Evolutionary conservation across 1,139 yeast species (phyloP), one percentile per base, ranked within the genome.

Genomic region (Pichia sp.): DNA sequence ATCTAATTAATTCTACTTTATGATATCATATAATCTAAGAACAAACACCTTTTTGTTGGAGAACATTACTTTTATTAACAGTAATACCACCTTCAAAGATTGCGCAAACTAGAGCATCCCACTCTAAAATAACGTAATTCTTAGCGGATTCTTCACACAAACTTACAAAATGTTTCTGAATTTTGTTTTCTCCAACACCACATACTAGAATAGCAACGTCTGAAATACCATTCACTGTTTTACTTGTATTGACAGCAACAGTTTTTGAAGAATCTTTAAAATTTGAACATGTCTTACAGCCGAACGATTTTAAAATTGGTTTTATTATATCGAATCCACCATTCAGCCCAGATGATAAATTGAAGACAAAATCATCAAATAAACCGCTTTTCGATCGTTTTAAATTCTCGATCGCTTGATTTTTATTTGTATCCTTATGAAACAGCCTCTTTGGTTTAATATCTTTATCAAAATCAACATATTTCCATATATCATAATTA

Each of bases 31-130:
- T 10, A 33, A 33, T 36, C 27, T n/a, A 37, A 25, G n/a, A n/a
- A 33, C 37, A 30, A 25, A 48, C 47, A 10, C 46, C 46, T 3
- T 28, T 8, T 11, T 45, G 39, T 25, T 43, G 38, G 5, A 45
- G 34, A 3, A 42, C 38, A 26, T 42, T 42, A 4, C 5, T 30
- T 8, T 36, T 37, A 7, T 32, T 40, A 7, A 49, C 25, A 1
- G 36, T 34, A 10, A 49, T n/a, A 3, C 29, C 40, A 9, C 41
- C 54, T 37, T 70, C 70, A 62, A 82, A 82, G 0, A 83, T 78
- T 43, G 81, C 72, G 48, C 72, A 67, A 8, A 82, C 81, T 52
- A 84, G 76, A 85, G 86, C 81, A 50, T 81, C 79, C 88, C 88
- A 82, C 52, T 79, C 83, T 8, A 81, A 72, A 2, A 77, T 69